Evolutionary conservation across 1,139 yeast species (phyloP).

Genomic region (Candida dubliniensis): DNA sequence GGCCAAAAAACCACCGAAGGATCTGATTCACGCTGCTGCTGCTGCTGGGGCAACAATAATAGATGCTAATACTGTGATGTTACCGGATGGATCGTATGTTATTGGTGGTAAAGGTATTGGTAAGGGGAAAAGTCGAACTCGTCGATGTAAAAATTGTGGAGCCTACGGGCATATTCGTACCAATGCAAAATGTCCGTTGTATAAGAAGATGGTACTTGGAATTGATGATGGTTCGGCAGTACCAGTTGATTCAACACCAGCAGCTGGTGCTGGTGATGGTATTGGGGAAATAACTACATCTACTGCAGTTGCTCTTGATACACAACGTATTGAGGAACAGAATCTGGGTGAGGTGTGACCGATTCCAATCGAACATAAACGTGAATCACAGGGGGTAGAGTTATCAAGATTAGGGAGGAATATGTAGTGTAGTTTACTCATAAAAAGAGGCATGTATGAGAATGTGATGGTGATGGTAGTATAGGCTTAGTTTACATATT

Average conservation of each 20-base stretch:
- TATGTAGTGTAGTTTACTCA: no score
- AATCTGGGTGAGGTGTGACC: no score
- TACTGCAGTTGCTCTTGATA: neutral
- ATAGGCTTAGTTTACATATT: no score
- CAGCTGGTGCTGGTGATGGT: neutral
- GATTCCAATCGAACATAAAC: no score
- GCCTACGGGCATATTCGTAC: conserved; percentile 94
- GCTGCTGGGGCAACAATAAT: conserved; percentile 39
- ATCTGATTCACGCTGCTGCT: conserved; percentile 48
- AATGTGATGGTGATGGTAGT: no score
- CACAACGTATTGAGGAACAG: no score
- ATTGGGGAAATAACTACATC: neutral
- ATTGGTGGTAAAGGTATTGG: conserved; percentile 66
- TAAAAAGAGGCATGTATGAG: no score
- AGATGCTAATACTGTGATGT: conserved; percentile 44
- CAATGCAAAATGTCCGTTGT: conserved; percentile 88
- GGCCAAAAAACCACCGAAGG: conserved; percentile 39
- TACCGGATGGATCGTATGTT: conserved; percentile 49
- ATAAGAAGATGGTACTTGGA: conserved; percentile 32
- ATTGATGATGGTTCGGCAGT: neutral
- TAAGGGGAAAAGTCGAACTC: conserved; percentile 73
- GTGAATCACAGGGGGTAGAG: no score
- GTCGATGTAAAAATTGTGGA: conserved; percentile 94
- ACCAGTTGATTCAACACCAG: neutral
- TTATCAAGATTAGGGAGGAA: no score